These are phyloP conservation scores for Phytopythium vexans DNA, from an alignment of 352 stramenopile species.

Conservation along the genomic window DNA sequence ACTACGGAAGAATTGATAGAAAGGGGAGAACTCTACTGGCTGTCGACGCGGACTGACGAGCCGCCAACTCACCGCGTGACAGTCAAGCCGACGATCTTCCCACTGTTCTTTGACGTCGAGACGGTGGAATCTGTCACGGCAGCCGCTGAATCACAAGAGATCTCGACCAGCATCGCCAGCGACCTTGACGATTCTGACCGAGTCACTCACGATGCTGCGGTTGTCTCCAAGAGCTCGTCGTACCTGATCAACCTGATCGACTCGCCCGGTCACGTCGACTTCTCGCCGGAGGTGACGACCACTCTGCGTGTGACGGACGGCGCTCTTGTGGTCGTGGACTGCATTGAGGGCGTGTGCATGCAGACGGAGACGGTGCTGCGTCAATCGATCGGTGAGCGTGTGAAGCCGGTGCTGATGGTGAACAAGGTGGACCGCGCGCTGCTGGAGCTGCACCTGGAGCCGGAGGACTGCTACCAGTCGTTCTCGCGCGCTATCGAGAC, in stretches of 20 bases:
- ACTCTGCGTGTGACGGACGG: conserved; percentile 99
- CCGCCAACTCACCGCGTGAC: no score
- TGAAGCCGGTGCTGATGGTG: conserved; percentile 98
- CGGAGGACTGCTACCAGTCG: conserved; percentile 99
- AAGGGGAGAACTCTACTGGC: no score
- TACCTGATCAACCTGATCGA: conserved; percentile 99
- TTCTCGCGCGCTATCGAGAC: conserved; percentile 98
- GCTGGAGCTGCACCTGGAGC: conserved; percentile 97
- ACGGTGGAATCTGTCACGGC: no score
- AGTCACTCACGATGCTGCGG: no score
- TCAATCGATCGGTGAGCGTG: conserved; percentile 97
- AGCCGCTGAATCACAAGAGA: no score
- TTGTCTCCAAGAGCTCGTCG: conserved; percentile 97
- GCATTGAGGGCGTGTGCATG: conserved; percentile 99
- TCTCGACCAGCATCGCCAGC: no score
- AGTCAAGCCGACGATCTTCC: no score
- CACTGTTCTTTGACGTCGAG: no score
- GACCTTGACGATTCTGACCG: no score
- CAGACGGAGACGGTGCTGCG: conserved; percentile 99
- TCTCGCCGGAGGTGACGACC: conserved; percentile 99
- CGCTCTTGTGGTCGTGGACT: conserved; percentile 99
- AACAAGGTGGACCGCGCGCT: conserved; percentile 99
- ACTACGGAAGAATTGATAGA: no score
- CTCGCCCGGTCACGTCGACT: conserved; percentile 99
- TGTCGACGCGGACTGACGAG: no score